Base-by-base conservation (phyloP, 768 basidiomycete species). In the Tephrocybe sp. region DNA sequence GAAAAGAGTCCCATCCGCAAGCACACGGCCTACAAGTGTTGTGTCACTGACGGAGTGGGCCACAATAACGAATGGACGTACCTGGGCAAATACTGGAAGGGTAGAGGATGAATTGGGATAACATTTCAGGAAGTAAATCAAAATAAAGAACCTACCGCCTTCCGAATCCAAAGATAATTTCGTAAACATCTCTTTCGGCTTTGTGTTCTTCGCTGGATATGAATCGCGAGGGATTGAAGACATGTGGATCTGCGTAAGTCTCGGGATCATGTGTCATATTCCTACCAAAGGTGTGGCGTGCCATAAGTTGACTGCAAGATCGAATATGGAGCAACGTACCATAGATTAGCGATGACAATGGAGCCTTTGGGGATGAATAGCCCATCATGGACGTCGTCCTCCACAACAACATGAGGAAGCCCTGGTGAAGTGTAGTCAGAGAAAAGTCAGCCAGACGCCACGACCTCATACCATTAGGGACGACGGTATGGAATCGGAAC, bases 121-220 rank as follows among this genome's bases (percentile, higher is more conserved):
- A n/a, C n/a, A n/a, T n/a, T n/a, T n/a, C n/a, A n/a, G n/a, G n/a
- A n/a, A n/a, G n/a, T n/a, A n/a, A n/a, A n/a, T n/a, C n/a, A n/a
- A n/a, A n/a, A n/a, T n/a, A n/a, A n/a, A 45, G 27, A 21, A 26
- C 39, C 24, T 22, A 62, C 63, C 77, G 64, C 54, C 78, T 58
- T 21, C 79, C 78, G 44, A 74, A 79, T 3, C 78, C 78, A 47
- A 78, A 79, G 32, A 69, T 69, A 21, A 71, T 60, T 5, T 60
- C 60, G 15, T 66, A 64, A 1, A 73, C 67, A 53, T 75, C 73
- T 3, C 25, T 30, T 37, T 73, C 68, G 2, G 69, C 62, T 9
- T n/a, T 18, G 11, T 48, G 36, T 18, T 30, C 40, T 4, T 53
- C 47, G 1, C 37, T 38, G 2, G 4, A 11, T 11, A 62, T 24